Conservation (phyloP, 176 grass and related monocot genomes). For the Thinopyrum elongatum region DNA sequence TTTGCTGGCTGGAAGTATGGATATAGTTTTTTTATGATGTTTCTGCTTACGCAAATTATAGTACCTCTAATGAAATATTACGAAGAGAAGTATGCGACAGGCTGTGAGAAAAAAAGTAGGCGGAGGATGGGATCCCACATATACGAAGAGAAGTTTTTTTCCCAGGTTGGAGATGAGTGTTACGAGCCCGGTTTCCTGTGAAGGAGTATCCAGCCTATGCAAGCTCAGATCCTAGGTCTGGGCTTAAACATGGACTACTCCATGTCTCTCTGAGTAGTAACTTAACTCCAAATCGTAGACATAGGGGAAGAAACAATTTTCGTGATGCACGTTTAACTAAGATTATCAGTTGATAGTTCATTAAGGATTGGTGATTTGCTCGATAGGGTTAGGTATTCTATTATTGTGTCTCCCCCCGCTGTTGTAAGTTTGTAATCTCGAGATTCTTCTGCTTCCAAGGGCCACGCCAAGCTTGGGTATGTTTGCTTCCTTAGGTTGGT, state of each 20-base stretch:
- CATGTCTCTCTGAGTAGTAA: not conserved
- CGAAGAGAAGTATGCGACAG: not conserved
- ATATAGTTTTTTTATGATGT: too few relatives aligned
- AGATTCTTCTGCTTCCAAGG: constrained; percentile 91
- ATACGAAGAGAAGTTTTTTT: not conserved
- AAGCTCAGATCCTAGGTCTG: not conserved
- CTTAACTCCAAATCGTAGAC: not conserved
- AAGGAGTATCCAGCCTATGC: constrained; percentile 8
- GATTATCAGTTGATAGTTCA: not conserved
- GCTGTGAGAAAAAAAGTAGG: not conserved
- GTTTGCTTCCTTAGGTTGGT: not conserved
- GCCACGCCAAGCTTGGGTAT: constrained; percentile 78
- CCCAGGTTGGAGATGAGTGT: not conserved
- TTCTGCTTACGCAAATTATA: too few relatives aligned
- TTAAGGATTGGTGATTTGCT: not conserved
- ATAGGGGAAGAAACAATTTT: not conserved
- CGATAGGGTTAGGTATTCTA: not conserved
- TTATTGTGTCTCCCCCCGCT: not conserved
- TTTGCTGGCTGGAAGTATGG: too few relatives aligned
- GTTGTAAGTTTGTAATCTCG: constrained; percentile 17
- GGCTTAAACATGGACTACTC: not conserved
- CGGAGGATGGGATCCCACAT: not conserved
- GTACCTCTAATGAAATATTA: not conserved
- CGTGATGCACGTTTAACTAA: not conserved
- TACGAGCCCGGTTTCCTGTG: not conserved